Base-by-base conservation (phyloP, 768 basidiomycete genomes). In the Boletus sensibilis region DNA sequence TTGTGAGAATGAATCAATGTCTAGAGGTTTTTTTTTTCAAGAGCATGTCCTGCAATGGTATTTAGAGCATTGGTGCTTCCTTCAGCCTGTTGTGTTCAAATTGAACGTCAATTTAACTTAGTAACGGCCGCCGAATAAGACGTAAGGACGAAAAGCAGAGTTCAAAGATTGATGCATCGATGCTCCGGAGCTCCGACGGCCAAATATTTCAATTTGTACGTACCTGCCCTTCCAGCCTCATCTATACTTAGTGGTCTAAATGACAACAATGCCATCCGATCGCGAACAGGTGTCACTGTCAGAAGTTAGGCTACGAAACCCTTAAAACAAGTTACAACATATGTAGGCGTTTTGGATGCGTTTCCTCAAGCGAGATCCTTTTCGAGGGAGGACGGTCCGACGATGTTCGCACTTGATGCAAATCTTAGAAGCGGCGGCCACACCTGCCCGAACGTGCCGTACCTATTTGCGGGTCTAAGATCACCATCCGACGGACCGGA, bases 1-100 rank as follows among this genome's bases (percentile, higher is more conserved):
- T 72, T 93, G 41, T 68, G 57, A 53, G 16, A 16, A 23, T 23
- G 6, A 1, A n/a, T 34, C 5, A 1, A 21, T 52, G 11, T 10
- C 27, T 21, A 16, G 16, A 46, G 18, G 7, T 7, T n/a, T 27
- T 11, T 29, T 27, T 29, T 18, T 29, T 3, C 21, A 42, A 8
- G 41, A 42, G 9, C 3, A 10, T 38, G 8, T 38, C 38, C 18
- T 38, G 18, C 18, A 27, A 29, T 27, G 9, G 11, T 18, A 25
- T 44, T 31, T 29, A 25, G 10, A 10, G 1, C 25, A 29, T 8
- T 6, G 2, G 18, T n/a, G n/a, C n/a, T n/a, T 25, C 12, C 16
- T 27, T 12, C 12, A 45, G 41, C 41, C 44, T 12, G 11, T 18
- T 13, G 9, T 2, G 35, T 20, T 29, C 25, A 29, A 50, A 42